Evolutionary conservation across 129 eudicot species (phyloP).

Genomic region (Saussurea involucrata): DNA sequence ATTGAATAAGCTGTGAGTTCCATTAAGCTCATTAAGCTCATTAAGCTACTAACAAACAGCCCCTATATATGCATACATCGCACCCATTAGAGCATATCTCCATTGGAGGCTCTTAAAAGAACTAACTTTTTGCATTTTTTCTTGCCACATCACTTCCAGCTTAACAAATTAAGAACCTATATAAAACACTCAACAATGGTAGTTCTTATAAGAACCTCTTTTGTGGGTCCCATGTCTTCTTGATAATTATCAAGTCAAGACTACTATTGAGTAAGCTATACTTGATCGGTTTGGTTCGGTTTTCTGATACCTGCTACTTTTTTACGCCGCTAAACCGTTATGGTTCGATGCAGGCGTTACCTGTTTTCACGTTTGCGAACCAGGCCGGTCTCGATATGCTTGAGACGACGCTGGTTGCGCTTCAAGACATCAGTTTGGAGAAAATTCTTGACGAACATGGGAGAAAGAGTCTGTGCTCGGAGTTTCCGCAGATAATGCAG

Average conservation of each 20-base stretch:
- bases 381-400: constrained; percentile 59
- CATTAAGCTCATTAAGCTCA: no score
- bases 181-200: not conserved
- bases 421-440: constrained; percentile 82
- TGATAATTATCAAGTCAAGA: no score
- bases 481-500: constrained; percentile 72
- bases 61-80: no score
- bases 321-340: not conserved
- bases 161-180: no score
- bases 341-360: constrained; percentile 32
- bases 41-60: no score
- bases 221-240: no score
- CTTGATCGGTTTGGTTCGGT: not conserved
- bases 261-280: no score
- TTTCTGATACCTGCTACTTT: not conserved
- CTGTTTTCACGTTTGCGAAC: constrained; percentile 44
- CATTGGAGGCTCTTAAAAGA: no score
- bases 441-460: constrained; percentile 52
- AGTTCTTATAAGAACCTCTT: not conserved
- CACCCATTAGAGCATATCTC: no score
- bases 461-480: constrained; percentile 26
- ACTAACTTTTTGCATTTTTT: no score
- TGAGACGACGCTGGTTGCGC: constrained; percentile 52
- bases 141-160: no score
- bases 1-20: no score